Percentiles rank a stretch among this genome's conserved stretches.
Evolutionary conservation across 164 flowering plant species (phyloP).

Genomic region (Houttuynia cordata): DNA sequence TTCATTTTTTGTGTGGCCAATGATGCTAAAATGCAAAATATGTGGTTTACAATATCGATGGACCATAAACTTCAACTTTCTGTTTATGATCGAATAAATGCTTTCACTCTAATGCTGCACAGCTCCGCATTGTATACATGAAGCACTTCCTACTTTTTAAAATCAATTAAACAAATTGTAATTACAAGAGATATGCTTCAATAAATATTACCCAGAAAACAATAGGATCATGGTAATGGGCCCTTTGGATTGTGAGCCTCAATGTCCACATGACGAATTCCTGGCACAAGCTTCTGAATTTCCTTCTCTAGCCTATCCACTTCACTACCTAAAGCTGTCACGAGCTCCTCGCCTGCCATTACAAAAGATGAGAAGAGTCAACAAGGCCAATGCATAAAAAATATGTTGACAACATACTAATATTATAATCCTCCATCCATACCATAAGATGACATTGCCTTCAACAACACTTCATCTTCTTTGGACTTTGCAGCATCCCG

Average conservation of each 20-base stretch:
- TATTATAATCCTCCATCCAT: slow-evolving; percentile 9
- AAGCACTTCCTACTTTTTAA: background rate
- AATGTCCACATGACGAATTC: slow-evolving; percentile 86
- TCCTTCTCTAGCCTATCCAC: slow-evolving; percentile 93
- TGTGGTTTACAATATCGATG: no score
- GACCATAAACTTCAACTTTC: no score
- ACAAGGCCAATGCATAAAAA: background rate
- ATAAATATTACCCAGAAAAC: background rate
- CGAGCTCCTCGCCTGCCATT: slow-evolving; percentile 81
- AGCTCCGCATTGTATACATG: no score
- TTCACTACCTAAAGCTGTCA: slow-evolving; percentile 93
- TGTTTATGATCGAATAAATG: no score
- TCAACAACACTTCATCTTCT: slow-evolving; percentile 56
- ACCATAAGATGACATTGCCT: slow-evolving; percentile 85
- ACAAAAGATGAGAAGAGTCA: background rate
- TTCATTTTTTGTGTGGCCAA: no score
- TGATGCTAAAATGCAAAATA: no score
- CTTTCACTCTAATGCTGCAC: no score
- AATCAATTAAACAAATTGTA: background rate
- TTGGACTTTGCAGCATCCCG: slow-evolving; percentile 60
- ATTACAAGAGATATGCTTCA: background rate
- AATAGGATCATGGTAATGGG: slow-evolving; percentile 16
- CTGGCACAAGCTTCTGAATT: slow-evolving; percentile 83
- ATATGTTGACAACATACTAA: background rate
- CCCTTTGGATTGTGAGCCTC: slow-evolving; percentile 62